These are phyloP conservation scores for Samsoniella hepiali DNA, from an alignment of 2,329 filamentous ascomycete genomes.

Conservation along the genomic window DNA sequence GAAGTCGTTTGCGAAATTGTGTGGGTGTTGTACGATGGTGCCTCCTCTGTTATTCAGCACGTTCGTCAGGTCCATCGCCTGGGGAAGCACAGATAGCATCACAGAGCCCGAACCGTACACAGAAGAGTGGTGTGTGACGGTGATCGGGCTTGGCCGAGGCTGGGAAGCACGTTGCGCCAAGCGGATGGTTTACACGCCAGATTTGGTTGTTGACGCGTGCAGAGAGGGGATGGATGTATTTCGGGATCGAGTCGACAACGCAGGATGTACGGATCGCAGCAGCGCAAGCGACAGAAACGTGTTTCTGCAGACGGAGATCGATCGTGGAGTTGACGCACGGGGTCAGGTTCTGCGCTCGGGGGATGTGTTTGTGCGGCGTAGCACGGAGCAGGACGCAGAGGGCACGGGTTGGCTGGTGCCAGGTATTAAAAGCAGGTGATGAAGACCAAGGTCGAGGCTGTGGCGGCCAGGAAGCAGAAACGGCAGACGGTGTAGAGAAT, in stretches of 20 bases:
- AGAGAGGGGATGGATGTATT: background rate
- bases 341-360: constrained; percentile 8
- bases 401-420: constrained; percentile 7
- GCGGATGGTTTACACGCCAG: background rate
- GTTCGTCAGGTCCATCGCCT: constrained; percentile 52
- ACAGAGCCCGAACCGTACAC: constrained; percentile 22
- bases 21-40: constrained; percentile 29
- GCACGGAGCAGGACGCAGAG: constrained; percentile 7
- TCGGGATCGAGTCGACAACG: background rate
- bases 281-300: background rate
- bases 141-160: background rate
- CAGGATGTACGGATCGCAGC: background rate
- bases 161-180: background rate
- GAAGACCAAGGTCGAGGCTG: background rate
- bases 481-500: constrained; percentile 12
- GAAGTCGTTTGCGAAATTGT: constrained; percentile 33
- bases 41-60: constrained; percentile 50
- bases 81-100: constrained; percentile 42
- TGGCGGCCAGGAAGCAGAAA: background rate
- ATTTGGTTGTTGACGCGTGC: background rate
- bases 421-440: constrained; percentile 4
- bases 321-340: constrained; percentile 13
- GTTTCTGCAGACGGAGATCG: constrained; percentile 8
- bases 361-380: constrained; percentile 2
- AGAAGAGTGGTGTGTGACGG: constrained; percentile 15